Percentiles rank a stretch among this genome's conserved stretches.
These are phyloP conservation scores for Nigrospora oryzae DNA, from an alignment of 2,329 filamentous ascomycete species.

Conservation along the genomic window DNA sequence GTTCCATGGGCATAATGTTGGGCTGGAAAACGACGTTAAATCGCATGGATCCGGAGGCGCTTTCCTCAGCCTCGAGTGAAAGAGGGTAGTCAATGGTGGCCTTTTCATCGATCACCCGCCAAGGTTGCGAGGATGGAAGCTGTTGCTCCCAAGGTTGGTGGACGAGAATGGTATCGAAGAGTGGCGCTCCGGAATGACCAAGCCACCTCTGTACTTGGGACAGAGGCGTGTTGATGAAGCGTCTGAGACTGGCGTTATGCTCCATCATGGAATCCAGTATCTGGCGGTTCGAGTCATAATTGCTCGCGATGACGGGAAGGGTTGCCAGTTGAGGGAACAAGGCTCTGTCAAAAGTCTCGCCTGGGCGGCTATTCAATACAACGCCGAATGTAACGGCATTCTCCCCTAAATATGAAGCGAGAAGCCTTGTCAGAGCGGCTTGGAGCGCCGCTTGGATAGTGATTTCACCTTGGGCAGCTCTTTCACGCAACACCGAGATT, in stretches of 20 bases:
- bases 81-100: constrained; percentile 69
- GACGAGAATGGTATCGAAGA: constrained; percentile 82
- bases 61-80: constrained; percentile 70
- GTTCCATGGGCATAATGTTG: constrained; percentile 57
- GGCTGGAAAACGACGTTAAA: constrained; percentile 60
- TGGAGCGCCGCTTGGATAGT: constrained; percentile 71
- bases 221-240: constrained; percentile 65
- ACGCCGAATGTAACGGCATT: constrained; percentile 66
- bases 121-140: constrained; percentile 26
- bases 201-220: constrained; percentile 65
- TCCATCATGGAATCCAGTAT: constrained; percentile 57
- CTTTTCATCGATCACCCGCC: constrained; percentile 56
- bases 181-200: constrained; percentile 50
- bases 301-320: constrained; percentile 59
- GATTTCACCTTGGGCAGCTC: constrained; percentile 50
- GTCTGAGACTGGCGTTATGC: constrained; percentile 55
- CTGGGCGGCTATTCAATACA: constrained; percentile 67
- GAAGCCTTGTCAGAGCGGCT: constrained; percentile 67
- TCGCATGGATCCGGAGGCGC: constrained; percentile 33
- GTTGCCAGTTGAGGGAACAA: constrained; percentile 78
- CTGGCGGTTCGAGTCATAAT: constrained; percentile 42
- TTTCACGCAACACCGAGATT: constrained; percentile 39
- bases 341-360: constrained; percentile 46
- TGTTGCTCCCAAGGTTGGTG: constrained; percentile 56
- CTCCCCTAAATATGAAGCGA: constrained; percentile 73